phyloP scores from a whole-genome alignment of 1,139 yeast genomes.

The Candida albicans region DNA sequence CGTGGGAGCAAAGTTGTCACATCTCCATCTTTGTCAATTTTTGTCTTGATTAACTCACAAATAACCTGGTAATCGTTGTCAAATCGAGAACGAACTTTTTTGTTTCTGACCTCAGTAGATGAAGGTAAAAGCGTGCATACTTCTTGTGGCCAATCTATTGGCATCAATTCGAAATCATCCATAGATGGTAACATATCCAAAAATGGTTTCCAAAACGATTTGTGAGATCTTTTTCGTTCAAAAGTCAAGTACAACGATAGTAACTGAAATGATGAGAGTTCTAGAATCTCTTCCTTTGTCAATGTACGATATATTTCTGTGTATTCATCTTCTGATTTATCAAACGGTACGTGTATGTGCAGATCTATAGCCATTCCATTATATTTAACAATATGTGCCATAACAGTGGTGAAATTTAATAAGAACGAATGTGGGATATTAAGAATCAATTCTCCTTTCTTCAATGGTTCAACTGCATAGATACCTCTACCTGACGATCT shows the following conservation, averaged over 20 bases:
- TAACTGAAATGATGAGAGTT: slow-evolving; percentile 48
- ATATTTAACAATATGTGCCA: slow-evolving; percentile 33
- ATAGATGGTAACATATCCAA: slow-evolving; percentile 54
- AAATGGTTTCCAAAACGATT: slow-evolving; percentile 67
- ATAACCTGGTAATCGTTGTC: slow-evolving; percentile 37
- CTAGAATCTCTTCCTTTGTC: slow-evolving; percentile 26
- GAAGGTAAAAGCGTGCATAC: slow-evolving; percentile 41
- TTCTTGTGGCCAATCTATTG: slow-evolving; percentile 50
- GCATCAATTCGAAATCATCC: slow-evolving; percentile 49
- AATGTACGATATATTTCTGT: slow-evolving; percentile 36
- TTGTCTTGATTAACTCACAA: slow-evolving; percentile 18
- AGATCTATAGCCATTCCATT: slow-evolving; percentile 15
- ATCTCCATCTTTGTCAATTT: slow-evolving; percentile 12
- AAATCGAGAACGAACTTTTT: slow-evolving; percentile 39
- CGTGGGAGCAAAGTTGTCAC: slow-evolving; percentile 12
- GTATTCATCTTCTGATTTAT: slow-evolving; percentile 19
- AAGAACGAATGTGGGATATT: slow-evolving; percentile 60
- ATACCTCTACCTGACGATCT: slow-evolving; percentile 65
- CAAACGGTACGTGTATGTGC: slow-evolving; percentile 23
- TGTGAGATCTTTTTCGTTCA: slow-evolving; percentile 36
- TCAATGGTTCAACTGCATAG: slow-evolving; percentile 36
- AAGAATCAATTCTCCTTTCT: slow-evolving; percentile 44
- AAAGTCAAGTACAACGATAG: slow-evolving; percentile 48
- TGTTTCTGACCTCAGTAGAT: slow-evolving; percentile 33
- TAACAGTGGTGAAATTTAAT: slow-evolving; percentile 60